Percentiles rank a stretch among this genome's conserved stretches.
phyloP scores from a whole-genome alignment of 1,139 yeast genomes.

The Sugiyamaella sp. region DNA sequence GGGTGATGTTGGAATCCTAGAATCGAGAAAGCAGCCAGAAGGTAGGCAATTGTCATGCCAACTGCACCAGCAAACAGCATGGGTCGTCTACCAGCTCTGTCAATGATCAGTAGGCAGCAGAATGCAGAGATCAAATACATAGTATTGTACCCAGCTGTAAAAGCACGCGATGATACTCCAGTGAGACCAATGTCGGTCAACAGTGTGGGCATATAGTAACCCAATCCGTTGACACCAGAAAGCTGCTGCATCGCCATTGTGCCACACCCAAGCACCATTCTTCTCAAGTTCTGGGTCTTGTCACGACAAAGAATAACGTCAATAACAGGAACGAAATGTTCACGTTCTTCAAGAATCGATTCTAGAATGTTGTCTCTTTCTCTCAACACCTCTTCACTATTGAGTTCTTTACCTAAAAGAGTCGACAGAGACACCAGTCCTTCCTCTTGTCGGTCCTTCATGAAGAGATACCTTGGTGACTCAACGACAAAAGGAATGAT shows the following conservation, averaged over 20 bases:
- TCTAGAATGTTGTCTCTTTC: conserved; percentile 22
- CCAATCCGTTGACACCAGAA: conserved; percentile 26
- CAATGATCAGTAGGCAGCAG: conserved; percentile 37
- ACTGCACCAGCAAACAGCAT: conserved; percentile 60
- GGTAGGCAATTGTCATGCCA: conserved; percentile 54
- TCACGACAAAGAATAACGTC: conserved; percentile 22
- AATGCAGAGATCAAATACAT: conserved; percentile 22
- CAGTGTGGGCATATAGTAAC: conserved; percentile 26
- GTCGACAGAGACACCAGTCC: conserved; percentile 15
- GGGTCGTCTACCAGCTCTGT: conserved; percentile 65
- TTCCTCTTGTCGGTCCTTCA: conserved; percentile 30
- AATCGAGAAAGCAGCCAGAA: conserved; percentile 22
- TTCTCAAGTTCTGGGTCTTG: conserved; percentile 21
- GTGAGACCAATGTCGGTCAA: conserved; percentile 23
- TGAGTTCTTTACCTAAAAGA: conserved; percentile 18
- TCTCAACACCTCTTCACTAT: conserved; percentile 17
- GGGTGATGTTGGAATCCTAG: conserved; percentile 17
- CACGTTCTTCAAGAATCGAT: conserved; percentile 18
- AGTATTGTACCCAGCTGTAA: conserved; percentile 23
- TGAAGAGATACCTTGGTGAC: conserved; percentile 75
- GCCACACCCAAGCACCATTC: conserved; percentile 25
- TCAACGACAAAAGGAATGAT: conserved; percentile 64
- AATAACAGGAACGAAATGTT: conserved; percentile 13
- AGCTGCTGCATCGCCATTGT: conserved; percentile 26
- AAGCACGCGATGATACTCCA: conserved; percentile 18